Percentiles rank a stretch among this genome's conserved stretches.
Evolutionary conservation across 805 yeast species (phyloP).

Genomic region (Yamadazyma endophytica): DNA sequence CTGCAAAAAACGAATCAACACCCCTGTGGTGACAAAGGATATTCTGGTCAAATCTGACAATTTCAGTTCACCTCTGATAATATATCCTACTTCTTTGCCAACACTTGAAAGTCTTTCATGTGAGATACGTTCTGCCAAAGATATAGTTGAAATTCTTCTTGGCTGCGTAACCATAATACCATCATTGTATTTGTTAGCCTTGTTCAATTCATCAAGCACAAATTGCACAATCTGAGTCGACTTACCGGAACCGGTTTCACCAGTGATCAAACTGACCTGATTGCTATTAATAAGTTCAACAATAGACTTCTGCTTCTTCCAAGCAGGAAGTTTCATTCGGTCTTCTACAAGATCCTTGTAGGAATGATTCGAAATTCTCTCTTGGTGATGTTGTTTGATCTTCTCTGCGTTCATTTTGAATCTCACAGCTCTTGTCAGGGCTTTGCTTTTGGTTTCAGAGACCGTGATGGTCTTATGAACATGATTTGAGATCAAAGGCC

Average conservation of each 20-base stretch:
- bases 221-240: conserved; percentile 94
- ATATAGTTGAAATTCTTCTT: conserved; percentile 91
- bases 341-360: conserved; percentile 32
- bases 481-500: conserved; percentile 41
- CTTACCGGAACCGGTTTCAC: conserved; percentile 97
- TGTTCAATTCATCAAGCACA: conserved; percentile 62
- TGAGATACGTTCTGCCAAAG: conserved; percentile 88
- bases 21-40: conserved; percentile 92
- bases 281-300: conserved; percentile 52
- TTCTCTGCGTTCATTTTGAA: conserved; percentile 8
- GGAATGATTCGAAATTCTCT: conserved; percentile 17
- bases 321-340: conserved; percentile 75
- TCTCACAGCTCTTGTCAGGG: conserved; percentile 3
- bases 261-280: conserved; percentile 76
- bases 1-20: conserved; percentile 80
- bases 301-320: conserved; percentile 60
- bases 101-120: conserved; percentile 65
- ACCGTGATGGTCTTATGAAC: conserved; percentile 1
- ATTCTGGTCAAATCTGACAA: conserved; percentile 59
- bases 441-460: not conserved
- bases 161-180: conserved; percentile 90
- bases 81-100: conserved; percentile 82
- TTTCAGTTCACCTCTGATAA: conserved; percentile 85
- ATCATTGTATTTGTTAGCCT: conserved; percentile 46
- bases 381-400: conserved; percentile 20